Base-by-base conservation (phyloP, 179 eudicot genomes). In the Amaranthus tricolor region DNA sequence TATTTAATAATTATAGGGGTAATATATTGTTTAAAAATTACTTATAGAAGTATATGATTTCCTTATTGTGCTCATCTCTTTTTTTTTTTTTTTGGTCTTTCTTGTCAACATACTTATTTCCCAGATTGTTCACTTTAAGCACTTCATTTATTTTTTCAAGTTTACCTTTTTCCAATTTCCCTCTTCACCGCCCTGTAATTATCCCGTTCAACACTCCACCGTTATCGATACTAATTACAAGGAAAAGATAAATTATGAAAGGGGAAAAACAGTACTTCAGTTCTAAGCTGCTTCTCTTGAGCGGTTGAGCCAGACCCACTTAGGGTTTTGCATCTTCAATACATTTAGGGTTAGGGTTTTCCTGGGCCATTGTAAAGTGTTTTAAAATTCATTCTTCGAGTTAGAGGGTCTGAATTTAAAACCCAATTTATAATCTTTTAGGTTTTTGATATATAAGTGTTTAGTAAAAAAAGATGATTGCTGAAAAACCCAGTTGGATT, bases 401-500 rank as follows among this genome's bases (percentile, higher is more conserved):
- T 49, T 11, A 24, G 7, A 10, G 15, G 40, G 12, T 43, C 68
- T 76, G 47, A 21, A 31, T 31, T 53, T 65, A 56, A 40, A 80
- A 71, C 54, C 66, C 40, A 76, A 54, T 66, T 60, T 6, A 78
- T 76, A 82, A 82, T 80, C 72, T 59, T 78, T 82, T 56, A 66
- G 24, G 15, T 72, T 74, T 44, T 45, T 19, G 78, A 79, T 76
- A 47, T 17, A 14, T 78, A 60, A 75, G 57, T 45, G 43, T 74
- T 49, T 66, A 31, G 44, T 44, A 31, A 19, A 51, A 14, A 13
- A 53, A 53, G 66, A 92, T 92, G 97, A 92, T 90, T 83, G 90
- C 97, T 51, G 98, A 94, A 85, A 94, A 92, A 74, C 98, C 97
- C 55, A 84, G 84, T 82, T 94, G 98, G 97, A 74, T 94, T 77